Evolutionary conservation across 1,284 basidiomycete species (phyloP).

Genomic region (Irpex rosettiformis): DNA sequence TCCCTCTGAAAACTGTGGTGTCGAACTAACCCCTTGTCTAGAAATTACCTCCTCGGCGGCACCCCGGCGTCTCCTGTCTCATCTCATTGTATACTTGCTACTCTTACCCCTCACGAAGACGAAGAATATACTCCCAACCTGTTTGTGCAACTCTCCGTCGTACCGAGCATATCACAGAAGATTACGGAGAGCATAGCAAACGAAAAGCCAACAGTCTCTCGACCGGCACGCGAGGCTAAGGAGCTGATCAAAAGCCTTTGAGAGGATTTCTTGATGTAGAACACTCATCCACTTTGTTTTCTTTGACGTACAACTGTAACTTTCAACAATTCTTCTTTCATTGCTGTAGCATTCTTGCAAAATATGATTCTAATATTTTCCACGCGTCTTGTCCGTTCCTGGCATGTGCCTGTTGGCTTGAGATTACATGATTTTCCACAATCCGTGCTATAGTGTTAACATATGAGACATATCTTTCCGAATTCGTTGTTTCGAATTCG

Average conservation of each 20-base stretch:
- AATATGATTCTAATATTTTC: too few species aligned
- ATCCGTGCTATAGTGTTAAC: too few species aligned
- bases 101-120: conserved; percentile 51
- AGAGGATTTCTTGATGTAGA: background rate
- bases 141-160: conserved; percentile 63
- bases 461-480: too few species aligned
- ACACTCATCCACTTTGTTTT: background rate
- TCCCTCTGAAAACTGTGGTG: background rate
- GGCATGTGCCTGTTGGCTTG: too few species aligned
- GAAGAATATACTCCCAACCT: conserved; percentile 43
- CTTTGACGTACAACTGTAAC: background rate
- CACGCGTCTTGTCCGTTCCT: too few species aligned
- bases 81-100: conserved; percentile 64
- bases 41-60: conserved; percentile 55
- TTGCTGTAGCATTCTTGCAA: too few species aligned
- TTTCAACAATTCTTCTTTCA: background rate
- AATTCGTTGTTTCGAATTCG: too few species aligned
- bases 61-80: conserved; percentile 62
- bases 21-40: conserved; percentile 20
- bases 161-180: conserved; percentile 71
- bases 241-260: conserved; percentile 60
- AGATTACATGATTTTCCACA: too few species aligned
- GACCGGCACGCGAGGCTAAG: conserved; percentile 83
- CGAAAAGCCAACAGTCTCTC: conserved; percentile 73
- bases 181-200: conserved; percentile 66